These are phyloP conservation scores for Myxozyma sirexii DNA, from an alignment of 805 yeast genomes.

Conservation along the genomic window DNA sequence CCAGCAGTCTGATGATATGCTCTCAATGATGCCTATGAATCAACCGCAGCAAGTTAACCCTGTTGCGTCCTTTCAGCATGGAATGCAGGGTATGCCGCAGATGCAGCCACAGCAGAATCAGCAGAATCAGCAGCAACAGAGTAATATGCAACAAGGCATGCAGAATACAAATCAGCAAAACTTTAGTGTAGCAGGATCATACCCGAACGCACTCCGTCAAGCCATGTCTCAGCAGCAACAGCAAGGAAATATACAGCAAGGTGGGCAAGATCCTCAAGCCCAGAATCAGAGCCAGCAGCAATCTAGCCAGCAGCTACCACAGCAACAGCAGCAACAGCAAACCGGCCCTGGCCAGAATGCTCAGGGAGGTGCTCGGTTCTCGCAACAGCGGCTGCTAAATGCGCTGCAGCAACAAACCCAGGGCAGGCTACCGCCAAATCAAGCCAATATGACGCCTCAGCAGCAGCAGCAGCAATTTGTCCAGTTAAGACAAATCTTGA, in stretches of 20 bases:
- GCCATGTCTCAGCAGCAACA: constrained; percentile 27
- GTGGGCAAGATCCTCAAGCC: background rate
- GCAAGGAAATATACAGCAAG: constrained; percentile 16
- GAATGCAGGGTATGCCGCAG: background rate
- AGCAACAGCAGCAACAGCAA: background rate
- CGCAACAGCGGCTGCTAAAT: constrained; percentile 27
- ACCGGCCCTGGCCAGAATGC: background rate
- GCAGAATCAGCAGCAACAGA: constrained; percentile 4
- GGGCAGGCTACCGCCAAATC: constrained; percentile 2
- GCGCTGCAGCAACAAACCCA: constrained; percentile 10
- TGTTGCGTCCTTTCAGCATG: constrained; percentile 17
- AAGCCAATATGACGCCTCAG: constrained; percentile 13
- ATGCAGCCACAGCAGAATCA: constrained; percentile 8
- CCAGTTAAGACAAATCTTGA: constrained; percentile 22
- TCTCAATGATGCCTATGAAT: constrained; percentile 13
- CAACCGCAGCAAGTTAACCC: constrained; percentile 25
- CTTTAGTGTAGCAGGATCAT: constrained; percentile 17
- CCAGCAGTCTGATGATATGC: constrained; percentile 24
- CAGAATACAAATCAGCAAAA: constrained; percentile 2
- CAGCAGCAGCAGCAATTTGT: constrained; percentile 20
- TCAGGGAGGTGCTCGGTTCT: constrained; percentile 2
- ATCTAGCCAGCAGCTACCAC: constrained; percentile 4
- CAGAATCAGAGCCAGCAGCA: constrained; percentile 19
- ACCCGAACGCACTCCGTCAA: constrained; percentile 29
- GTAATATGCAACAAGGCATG: background rate